Evolutionary conservation across 441 rosid genomes (phyloP), one percentile per base, ranked within the genome.

Genomic region (Viola pubescens): DNA sequence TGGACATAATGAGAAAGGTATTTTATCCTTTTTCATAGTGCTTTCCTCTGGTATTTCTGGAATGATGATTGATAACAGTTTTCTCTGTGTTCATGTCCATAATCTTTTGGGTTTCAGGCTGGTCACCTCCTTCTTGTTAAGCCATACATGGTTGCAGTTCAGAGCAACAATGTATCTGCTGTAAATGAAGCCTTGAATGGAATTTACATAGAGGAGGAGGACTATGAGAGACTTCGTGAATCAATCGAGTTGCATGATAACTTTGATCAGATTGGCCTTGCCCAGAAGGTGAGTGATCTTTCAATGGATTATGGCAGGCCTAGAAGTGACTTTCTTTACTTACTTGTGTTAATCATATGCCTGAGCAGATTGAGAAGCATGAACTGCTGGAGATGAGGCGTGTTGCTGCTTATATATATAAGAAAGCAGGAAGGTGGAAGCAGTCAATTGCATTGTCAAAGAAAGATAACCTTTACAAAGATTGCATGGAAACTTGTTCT

Each of bases 371-470:
- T 57, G 94, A 86, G 84, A 89, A 89, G 75, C 97, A 89, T 45
- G 97, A 89, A 76, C 88, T 89, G 48, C 81, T 89, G 4, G 97
- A 89, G 75, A 89, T 89, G 97, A 81, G 97, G 59, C 94, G 97
- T 56, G 95, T 89, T 56, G 97, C 97, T 72, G 91, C 97, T 48
- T 87, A 86, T 59, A 87, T 89, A 60, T 89, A 89, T 77, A 89
- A 89, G 73, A 89, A 89, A 73, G 95, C 95, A 3, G 95, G 95
- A 69, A 76, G 97, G 73, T 89, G 97, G 97, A 89, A 83, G 91
- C 88, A 79, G 61, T 89, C 97, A 9, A 87, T 89, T 77, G 89
- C 89, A 49, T 77, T 87, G 75, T 89, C 97, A 46, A 89, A 86
- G 89, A 89, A 89, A 58, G 97, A 89, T 67, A 84, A 78, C 55